Conservation (phyloP, 495 filamentous ascomycete species). For the Annulohypoxylon maeteangense region DNA sequence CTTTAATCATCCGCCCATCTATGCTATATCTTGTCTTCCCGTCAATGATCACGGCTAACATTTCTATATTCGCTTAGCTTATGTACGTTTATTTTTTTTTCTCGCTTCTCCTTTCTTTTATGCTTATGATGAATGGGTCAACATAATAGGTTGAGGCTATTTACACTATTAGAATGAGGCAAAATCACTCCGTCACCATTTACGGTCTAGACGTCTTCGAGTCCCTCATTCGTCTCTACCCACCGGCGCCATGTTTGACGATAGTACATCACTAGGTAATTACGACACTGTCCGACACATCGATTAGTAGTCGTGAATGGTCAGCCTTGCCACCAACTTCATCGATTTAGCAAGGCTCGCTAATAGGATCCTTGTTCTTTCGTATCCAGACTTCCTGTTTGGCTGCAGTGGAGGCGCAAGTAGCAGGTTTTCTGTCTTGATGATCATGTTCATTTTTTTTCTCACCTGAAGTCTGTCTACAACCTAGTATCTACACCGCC, state of each 20-base stretch:
- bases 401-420: slow-evolving; percentile 6
- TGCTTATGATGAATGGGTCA: background rate
- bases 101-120: background rate
- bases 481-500: slow-evolving; percentile 33
- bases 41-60: background rate
- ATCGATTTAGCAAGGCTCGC: slow-evolving; percentile 30
- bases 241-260: slow-evolving; percentile 26
- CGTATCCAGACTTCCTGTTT: slow-evolving; percentile 17
- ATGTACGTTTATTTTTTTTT: background rate
- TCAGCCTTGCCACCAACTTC: slow-evolving; percentile 33
- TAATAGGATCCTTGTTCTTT: slow-evolving; percentile 26
- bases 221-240: background rate
- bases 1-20: slow-evolving; percentile 32
- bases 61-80: slow-evolving; percentile 9
- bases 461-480: background rate
- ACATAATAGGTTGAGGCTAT: slow-evolving; percentile 11
- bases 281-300: slow-evolving; percentile 2
- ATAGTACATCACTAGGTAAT: background rate
- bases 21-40: slow-evolving; percentile 1
- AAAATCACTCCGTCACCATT: background rate
- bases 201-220: background rate
- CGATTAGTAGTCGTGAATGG: slow-evolving; percentile 10
- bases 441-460: slow-evolving; percentile 19
- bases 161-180: slow-evolving; percentile 31
- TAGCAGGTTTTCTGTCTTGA: slow-evolving; percentile 27